These are phyloP conservation scores for Lachancea meyersii DNA, from an alignment of 805 yeast species.

Conservation along the genomic window DNA sequence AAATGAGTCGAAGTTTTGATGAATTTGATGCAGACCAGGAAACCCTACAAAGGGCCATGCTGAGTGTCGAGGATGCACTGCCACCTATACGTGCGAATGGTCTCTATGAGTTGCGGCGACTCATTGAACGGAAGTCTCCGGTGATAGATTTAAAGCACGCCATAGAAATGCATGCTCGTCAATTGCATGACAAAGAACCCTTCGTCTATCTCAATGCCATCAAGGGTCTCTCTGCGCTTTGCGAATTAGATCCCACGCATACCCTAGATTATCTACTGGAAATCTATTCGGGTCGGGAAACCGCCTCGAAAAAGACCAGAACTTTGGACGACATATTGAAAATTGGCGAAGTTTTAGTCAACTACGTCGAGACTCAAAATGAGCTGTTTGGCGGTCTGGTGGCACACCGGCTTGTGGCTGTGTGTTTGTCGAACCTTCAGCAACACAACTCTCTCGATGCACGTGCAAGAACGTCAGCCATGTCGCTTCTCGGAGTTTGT, in stretches of 20 bases:
- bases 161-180: constrained; percentile 53
- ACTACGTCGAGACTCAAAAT: constrained; percentile 47
- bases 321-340: constrained; percentile 62
- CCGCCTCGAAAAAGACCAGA: constrained; percentile 17
- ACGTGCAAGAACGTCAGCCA: constrained; percentile 73
- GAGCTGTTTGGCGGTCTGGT: constrained; percentile 42
- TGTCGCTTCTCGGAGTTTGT: constrained; percentile 74
- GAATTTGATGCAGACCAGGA: constrained; percentile 29
- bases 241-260: constrained; percentile 38
- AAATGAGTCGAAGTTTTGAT: not conserved
- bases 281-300: constrained; percentile 33
- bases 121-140: constrained; percentile 45
- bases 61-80: constrained; percentile 65
- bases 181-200: constrained; percentile 75
- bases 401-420: constrained; percentile 39
- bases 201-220: constrained; percentile 80
- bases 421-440: constrained; percentile 39
- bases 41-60: constrained; percentile 52
- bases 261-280: constrained; percentile 36
- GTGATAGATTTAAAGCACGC: constrained; percentile 50
- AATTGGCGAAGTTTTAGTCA: constrained; percentile 72
- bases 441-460: constrained; percentile 40
- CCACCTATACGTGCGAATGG: constrained; percentile 89
- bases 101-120: constrained; percentile 51
- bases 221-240: constrained; percentile 61